Percentiles rank a stretch among this genome's conserved stretches.
Evolutionary conservation across 805 yeast species (phyloP).

Genomic region (Nakazawaea pomicola): DNA sequence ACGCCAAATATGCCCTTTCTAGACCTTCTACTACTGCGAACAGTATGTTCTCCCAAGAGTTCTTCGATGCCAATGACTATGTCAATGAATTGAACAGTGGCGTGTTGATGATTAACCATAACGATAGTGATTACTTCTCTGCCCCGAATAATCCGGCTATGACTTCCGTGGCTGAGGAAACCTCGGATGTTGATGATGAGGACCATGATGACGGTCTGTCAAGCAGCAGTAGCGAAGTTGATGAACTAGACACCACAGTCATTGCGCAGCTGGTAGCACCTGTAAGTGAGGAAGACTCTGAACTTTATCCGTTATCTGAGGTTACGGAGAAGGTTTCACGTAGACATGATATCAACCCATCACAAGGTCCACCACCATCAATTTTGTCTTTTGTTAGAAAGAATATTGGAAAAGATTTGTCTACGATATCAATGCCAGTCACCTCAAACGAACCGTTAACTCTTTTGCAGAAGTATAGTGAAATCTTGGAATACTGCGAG

Average conservation of each 20-base stretch:
- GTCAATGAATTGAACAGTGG: slow-evolving; percentile 43
- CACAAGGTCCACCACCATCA: slow-evolving; percentile 74
- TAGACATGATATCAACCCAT: slow-evolving; percentile 52
- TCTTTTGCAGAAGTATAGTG: slow-evolving; percentile 74
- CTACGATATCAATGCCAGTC: slow-evolving; percentile 89
- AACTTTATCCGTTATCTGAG: slow-evolving; percentile 65
- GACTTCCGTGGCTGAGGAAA: slow-evolving; percentile 16
- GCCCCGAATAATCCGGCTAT: not conserved
- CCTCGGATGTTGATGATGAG: slow-evolving; percentile 15
- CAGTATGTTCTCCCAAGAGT: slow-evolving; percentile 45
- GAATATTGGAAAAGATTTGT: slow-evolving; percentile 87
- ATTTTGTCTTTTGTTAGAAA: slow-evolving; percentile 74
- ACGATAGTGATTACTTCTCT: slow-evolving; percentile 17
- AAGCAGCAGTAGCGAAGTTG: slow-evolving; percentile 3
- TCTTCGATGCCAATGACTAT: slow-evolving; percentile 66
- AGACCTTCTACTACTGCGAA: slow-evolving; percentile 17
- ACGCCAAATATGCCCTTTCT: not conserved
- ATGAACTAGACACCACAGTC: not conserved
- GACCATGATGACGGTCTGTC: not conserved
- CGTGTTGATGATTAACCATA: slow-evolving; percentile 49
- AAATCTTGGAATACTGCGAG: slow-evolving; percentile 69
- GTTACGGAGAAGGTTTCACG: slow-evolving; percentile 38
- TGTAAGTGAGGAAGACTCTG: slow-evolving; percentile 17
- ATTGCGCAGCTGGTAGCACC: slow-evolving; percentile 10
- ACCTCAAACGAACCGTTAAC: slow-evolving; percentile 90